Conservation (phyloP, 352 stramenopile genomes). For the Globisporangium cystogenes region DNA sequence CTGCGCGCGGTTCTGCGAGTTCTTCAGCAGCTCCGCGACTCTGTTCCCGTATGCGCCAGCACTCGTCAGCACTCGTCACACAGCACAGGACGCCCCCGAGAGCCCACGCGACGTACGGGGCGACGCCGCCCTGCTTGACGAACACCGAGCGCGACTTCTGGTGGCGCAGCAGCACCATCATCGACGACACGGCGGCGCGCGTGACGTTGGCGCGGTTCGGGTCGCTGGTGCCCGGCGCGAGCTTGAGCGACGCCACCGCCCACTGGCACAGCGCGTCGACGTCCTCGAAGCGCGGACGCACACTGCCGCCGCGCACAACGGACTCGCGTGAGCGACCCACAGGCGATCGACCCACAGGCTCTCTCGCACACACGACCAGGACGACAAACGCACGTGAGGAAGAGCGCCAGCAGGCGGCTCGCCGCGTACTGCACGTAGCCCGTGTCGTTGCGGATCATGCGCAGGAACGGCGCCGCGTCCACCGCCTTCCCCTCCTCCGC, state of each 20-base stretch:
- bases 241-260: constrained; percentile 69
- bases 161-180: constrained; percentile 91
- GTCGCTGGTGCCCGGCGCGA: constrained; percentile 52
- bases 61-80: neutral
- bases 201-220: constrained; percentile 67
- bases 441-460: constrained; percentile 81
- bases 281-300: constrained; percentile 74
- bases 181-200: constrained; percentile 83
- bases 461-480: constrained; percentile 74
- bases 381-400: constrained; percentile 73
- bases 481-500: constrained; percentile 65
- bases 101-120: constrained; percentile 47
- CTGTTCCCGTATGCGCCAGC: too few relatives aligned
- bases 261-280: constrained; percentile 76
- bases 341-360: too few relatives aligned
- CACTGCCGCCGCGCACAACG: too few relatives aligned
- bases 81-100: neutral
- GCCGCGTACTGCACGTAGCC: constrained; percentile 84
- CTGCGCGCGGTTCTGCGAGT: constrained; percentile 86
- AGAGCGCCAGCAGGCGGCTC: constrained; percentile 73
- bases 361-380: too few relatives aligned
- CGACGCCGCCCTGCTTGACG: constrained; percentile 86
- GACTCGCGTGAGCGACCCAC: too few relatives aligned
- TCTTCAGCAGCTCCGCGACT: constrained; percentile 70
- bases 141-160: constrained; percentile 89